Conservation (phyloP, 2,329 filamentous ascomycete species). For the Pseudocercospora vitis region DNA sequence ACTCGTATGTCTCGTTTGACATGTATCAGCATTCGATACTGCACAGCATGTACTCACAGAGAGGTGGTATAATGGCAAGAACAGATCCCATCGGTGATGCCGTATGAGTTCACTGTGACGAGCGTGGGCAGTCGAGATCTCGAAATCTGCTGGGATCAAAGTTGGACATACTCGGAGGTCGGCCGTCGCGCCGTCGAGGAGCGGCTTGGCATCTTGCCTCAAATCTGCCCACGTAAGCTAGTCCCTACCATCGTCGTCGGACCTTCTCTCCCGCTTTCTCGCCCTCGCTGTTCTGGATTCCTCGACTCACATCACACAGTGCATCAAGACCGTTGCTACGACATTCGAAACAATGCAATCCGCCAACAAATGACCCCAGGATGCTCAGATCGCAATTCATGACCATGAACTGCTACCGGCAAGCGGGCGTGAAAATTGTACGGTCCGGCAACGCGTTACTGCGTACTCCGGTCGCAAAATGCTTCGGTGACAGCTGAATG, state of each 20-base stretch:
- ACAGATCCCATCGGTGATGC: no score
- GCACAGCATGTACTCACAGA: no score
- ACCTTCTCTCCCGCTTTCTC: not conserved
- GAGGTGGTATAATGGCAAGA: no score
- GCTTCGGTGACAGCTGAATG: not conserved
- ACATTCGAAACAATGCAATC: not conserved
- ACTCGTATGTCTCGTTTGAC: no score
- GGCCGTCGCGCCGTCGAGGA: no score
- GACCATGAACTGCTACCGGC: not conserved
- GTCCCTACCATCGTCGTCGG: not conserved
- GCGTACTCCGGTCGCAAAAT: constrained; percentile 4
- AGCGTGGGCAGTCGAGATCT: no score
- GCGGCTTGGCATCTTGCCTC: no score
- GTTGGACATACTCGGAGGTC: not conserved
- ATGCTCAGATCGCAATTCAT: not conserved
- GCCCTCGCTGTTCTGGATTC: not conserved
- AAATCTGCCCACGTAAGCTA: not conserved
- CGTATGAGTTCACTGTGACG: no score
- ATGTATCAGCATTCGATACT: no score
- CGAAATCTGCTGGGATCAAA: not conserved
- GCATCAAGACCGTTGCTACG: not conserved
- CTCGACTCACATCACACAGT: not conserved
- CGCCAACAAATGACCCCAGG: not conserved
- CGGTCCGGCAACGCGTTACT: constrained; percentile 1
- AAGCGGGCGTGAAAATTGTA: not conserved